These are phyloP conservation scores for Pisolithus tinctorius DNA, from an alignment of 768 basidiomycete species.

Conservation along the genomic window DNA sequence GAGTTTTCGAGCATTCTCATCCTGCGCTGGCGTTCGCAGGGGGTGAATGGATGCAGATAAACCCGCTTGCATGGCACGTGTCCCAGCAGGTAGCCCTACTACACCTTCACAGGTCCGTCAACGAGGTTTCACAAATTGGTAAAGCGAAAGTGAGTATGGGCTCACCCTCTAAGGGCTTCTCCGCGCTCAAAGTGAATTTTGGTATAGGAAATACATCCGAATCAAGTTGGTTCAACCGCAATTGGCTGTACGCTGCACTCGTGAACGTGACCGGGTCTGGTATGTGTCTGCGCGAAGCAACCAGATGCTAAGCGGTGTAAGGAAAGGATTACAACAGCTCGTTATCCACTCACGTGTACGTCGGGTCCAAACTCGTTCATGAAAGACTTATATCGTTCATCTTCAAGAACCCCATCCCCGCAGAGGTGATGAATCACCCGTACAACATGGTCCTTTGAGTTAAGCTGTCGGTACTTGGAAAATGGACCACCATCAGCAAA, in stretches of 20 bases:
- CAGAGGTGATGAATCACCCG: slow-evolving; percentile 60
- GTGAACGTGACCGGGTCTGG: slow-evolving; percentile 69
- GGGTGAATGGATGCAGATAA: slow-evolving; percentile 43
- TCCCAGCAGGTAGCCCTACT: slow-evolving; percentile 43
- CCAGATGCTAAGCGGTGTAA: slow-evolving; percentile 51
- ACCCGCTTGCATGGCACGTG: slow-evolving; percentile 36
- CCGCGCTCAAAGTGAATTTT: slow-evolving; percentile 39
- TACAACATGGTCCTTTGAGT: slow-evolving; percentile 39
- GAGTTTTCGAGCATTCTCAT: slow-evolving; percentile 18
- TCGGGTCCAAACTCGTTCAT: slow-evolving; percentile 58
- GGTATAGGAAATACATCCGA: slow-evolving; percentile 66
- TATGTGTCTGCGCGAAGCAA: slow-evolving; percentile 58
- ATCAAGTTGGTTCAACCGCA: slow-evolving; percentile 69
- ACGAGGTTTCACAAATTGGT: neutral
- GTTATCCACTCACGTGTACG: slow-evolving; percentile 46
- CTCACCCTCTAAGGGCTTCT: slow-evolving; percentile 32
- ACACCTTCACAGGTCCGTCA: slow-evolving; percentile 16
- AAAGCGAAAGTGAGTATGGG: neutral
- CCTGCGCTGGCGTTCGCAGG: slow-evolving; percentile 31
- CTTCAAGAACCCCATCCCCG: slow-evolving; percentile 63
- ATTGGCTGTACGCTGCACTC: slow-evolving; percentile 62
- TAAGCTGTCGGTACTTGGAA: slow-evolving; percentile 39
- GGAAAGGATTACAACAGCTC: neutral
- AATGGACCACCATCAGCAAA: slow-evolving; percentile 45
- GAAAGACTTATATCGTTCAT: slow-evolving; percentile 63